phyloP scores from a whole-genome alignment of 441 rosid genomes.

The Hura crepitans region DNA sequence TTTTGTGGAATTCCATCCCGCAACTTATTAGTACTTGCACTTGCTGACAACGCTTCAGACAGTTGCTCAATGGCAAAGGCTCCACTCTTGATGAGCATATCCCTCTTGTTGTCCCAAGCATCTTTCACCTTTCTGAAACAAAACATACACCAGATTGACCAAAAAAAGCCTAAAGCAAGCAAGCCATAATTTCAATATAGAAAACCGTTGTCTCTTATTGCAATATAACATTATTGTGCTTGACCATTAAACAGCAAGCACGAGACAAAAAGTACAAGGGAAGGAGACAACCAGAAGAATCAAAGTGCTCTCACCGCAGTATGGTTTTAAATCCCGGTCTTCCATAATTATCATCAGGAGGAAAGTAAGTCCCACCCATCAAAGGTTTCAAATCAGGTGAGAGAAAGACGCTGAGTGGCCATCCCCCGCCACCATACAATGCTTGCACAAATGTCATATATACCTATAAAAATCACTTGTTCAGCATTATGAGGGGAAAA shows the following conservation, averaged over 20 bases:
- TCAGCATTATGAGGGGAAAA: neutral
- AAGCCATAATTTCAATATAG: neutral
- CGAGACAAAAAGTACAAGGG: neutral
- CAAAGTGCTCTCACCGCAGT: conserved; percentile 44
- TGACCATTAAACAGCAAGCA: neutral
- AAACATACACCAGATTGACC: conserved; percentile 8
- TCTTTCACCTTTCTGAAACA: conserved; percentile 78
- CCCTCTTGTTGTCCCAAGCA: conserved; percentile 77
- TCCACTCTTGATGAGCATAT: conserved; percentile 66
- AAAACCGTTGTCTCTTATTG: neutral
- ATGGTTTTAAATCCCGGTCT: conserved; percentile 92
- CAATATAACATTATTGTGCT: conserved; percentile 1
- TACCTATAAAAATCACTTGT: conserved; percentile 37
- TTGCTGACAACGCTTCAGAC: conserved; percentile 76
- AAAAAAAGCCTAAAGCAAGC: conserved; percentile 4
- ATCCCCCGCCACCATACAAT: conserved; percentile 87
- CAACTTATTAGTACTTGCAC: conserved; percentile 51
- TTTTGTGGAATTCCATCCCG: conserved; percentile 51
- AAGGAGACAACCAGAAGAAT: conserved; percentile 15
- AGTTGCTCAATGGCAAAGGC: conserved; percentile 76
- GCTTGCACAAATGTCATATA: conserved; percentile 96
- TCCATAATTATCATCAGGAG: conserved; percentile 82
- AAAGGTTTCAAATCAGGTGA: conserved; percentile 92
- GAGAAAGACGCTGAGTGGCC: conserved; percentile 90
- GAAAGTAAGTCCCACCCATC: conserved; percentile 98